A percentile compares a stretch with the other conserved stretches of the same genome.
Evolutionary conservation across 179 eudicot genomes (phyloP).

Genomic region (Patellifolia procumbens): DNA sequence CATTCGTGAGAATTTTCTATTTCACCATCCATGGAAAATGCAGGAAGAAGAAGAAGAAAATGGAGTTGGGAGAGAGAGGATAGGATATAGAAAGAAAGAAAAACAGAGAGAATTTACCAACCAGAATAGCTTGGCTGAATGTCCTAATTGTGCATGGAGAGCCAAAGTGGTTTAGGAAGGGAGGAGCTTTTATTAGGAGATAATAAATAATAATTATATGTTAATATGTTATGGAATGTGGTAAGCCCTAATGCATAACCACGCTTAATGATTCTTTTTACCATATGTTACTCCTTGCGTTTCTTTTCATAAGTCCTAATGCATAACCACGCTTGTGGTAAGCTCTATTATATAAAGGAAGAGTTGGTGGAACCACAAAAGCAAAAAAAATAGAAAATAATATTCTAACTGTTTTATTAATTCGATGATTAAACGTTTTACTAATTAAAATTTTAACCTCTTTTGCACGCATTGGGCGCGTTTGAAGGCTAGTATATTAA

Average conservation of each 20-base stretch:
- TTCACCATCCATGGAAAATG: constrained; percentile 19
- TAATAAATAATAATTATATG: no score
- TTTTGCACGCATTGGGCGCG: no score
- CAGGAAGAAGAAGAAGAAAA: neutral
- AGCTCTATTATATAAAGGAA: no score
- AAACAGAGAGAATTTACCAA: neutral
- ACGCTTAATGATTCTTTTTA: neutral
- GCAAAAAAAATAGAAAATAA: no score
- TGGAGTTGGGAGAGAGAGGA: neutral
- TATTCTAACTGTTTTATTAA: no score
- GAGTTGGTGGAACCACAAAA: no score
- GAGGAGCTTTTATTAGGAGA: constrained; percentile 4
- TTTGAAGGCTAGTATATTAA: no score
- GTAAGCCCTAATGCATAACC: neutral
- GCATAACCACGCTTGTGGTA: no score
- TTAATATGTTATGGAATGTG: constrained; percentile 5
- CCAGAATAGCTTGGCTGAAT: neutral
- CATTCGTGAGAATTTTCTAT: constrained; percentile 12
- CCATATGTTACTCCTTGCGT: neutral
- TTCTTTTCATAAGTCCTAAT: neutral
- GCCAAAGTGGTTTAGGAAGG: neutral
- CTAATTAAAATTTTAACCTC: no score
- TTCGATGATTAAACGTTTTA: no score
- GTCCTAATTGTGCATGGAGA: neutral
- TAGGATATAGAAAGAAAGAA: no score